Evolutionary conservation across 176 grass and related monocot genomes (phyloP).

Genomic region (Aegilops longissima): DNA sequence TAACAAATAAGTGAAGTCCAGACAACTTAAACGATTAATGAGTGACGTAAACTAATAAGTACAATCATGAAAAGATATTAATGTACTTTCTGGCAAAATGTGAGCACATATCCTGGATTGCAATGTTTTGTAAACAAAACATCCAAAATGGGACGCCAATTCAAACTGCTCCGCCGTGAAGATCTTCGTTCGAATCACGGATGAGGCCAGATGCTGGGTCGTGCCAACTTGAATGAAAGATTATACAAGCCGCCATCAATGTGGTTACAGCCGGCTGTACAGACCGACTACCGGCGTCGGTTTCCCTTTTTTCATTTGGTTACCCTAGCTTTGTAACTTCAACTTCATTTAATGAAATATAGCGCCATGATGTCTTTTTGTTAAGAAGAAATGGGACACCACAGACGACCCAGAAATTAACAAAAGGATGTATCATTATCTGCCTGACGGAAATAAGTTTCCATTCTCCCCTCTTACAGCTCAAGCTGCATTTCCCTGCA

Average conservation of each 20-base stretch:
- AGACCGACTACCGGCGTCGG: no score
- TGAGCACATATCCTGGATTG: background rate
- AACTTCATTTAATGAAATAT: no score
- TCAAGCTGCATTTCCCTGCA: conserved; percentile 50
- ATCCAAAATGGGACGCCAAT: conserved; percentile 8
- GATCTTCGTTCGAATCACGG: no score
- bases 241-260: no score
- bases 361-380: no score
- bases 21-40: background rate
- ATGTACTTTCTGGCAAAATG: background rate
- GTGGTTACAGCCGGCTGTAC: no score
- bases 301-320: no score
- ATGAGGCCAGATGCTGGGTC: no score
- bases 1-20: background rate
- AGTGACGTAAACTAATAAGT: background rate
- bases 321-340: no score
- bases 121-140: background rate
- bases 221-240: no score
- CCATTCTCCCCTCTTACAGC: background rate
- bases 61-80: background rate
- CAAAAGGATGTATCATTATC: background rate
- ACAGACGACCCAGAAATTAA: conserved; percentile 1
- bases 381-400: background rate
- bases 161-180: background rate
- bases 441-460: background rate